Base-by-base conservation (phyloP, 2,329 filamentous ascomycete species). In the Cadophora gregata region DNA sequence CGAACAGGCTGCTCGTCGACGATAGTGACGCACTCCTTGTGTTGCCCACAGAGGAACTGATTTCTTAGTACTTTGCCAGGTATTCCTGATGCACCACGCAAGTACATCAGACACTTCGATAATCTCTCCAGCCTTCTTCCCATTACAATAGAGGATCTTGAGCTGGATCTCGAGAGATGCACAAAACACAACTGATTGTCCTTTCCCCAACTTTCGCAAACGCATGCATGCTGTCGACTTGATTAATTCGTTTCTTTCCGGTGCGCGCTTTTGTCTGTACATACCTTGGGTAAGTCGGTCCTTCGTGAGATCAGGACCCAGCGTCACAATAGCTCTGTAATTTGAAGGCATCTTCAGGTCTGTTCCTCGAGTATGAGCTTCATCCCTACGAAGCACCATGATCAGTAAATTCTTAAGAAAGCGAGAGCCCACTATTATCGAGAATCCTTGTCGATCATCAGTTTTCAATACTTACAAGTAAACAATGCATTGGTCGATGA, bases 301-400 rank as follows among this genome's bases (percentile, higher is more conserved):
- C 45, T 64, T 60, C 1, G 42, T 64, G 4, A 92, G 71, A 2
- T 81, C 79, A 0, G 87, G 81, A 0, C 90, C 90, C 0, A 94
- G 75, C 0, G 89, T 93, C 0, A 93, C 86, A 0, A 87, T 88
- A 0, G 89, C 91, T 0, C 85, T 80, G 69, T 88, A 89, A 14
- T 83, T 7, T 0, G 66, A 65, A 0, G 88, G 90, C 0, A 92
- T 77, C 42, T 84, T 85, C 0, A 93, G 74, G 70, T 93, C 90
- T 0, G 84, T 92, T 0, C 91, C 90, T 66, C 90, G 0, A 90
- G 91, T 42, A 68, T 93, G 90, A 0, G 85, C 83, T 66, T 93
- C 87, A 60, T 93, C 90, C 42, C 42, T 47, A 21, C 2, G 10
- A 19, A 42, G 6, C 16, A 42, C 2, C 2, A 19, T 42, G 1